Evolutionary conservation across 2,329 filamentous ascomycete species (phyloP).

Genomic region (Sarocladiaceae sp.): DNA sequence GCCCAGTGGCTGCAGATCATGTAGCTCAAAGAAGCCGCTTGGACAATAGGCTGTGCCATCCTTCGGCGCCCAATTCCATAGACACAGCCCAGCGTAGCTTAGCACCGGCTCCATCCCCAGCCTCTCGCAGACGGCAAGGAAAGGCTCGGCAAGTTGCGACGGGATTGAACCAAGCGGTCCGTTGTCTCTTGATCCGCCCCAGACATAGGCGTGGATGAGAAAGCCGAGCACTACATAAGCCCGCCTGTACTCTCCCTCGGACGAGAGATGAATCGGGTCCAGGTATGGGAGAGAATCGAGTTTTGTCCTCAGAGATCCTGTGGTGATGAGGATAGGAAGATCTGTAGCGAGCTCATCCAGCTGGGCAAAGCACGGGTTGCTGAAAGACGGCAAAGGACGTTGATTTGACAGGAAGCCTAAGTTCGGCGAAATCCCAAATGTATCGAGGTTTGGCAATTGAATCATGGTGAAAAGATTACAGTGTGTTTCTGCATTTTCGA

Average conservation of each 20-base stretch:
- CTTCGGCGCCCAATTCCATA: conserved; percentile 15
- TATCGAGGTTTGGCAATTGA: conserved; percentile 19
- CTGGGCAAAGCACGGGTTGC: conserved; percentile 30
- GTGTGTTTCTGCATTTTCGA: neutral
- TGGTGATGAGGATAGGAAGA: conserved; percentile 9
- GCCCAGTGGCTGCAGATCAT: conserved; percentile 10
- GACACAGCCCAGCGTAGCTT: conserved; percentile 15
- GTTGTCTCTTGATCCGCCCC: conserved; percentile 11
- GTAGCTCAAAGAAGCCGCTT: conserved; percentile 10
- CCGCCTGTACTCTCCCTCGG: conserved; percentile 12
- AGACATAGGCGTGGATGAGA: conserved; percentile 15
- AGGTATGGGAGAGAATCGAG: conserved; percentile 11
- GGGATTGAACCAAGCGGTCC: conserved; percentile 11
- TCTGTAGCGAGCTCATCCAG: conserved; percentile 10
- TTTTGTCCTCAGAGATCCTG: conserved; percentile 3
- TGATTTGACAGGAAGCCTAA: conserved; percentile 19
- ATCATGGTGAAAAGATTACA: conserved; percentile 10
- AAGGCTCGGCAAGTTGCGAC: conserved; percentile 15
- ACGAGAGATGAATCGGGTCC: conserved; percentile 2
- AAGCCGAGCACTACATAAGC: conserved; percentile 16
- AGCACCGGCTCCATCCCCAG: conserved; percentile 14
- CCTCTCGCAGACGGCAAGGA: conserved; percentile 14
- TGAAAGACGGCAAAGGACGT: conserved; percentile 37
- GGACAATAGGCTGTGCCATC: neutral
- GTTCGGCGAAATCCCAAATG: conserved; percentile 17